A percentile compares a stretch with the other conserved stretches of the same genome.
Conservation (phyloP, 495 filamentous ascomycete species). For the Aspergillus indologenus region DNA sequence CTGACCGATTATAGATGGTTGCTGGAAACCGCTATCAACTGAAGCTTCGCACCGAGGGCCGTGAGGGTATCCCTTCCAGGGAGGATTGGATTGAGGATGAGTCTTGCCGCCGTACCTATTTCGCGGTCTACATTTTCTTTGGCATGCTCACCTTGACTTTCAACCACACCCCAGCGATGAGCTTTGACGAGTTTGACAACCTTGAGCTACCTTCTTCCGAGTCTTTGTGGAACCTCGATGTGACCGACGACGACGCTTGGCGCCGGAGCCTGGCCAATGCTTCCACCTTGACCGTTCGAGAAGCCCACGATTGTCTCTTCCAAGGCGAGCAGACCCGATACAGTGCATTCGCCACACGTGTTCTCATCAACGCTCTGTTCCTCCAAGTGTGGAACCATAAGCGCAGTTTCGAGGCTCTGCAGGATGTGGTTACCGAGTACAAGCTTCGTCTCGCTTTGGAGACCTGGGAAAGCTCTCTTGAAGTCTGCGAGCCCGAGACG, state of each 20-base stretch:
- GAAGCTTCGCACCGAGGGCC: constrained; percentile 84
- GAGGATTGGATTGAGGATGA: constrained; percentile 97
- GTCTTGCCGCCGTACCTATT: constrained; percentile 94
- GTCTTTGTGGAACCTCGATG: constrained; percentile 87
- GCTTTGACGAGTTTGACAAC: constrained; percentile 95
- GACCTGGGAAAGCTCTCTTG: constrained; percentile 95
- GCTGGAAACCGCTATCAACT: constrained; percentile 95
- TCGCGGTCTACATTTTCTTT: constrained; percentile 99
- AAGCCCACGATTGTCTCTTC: constrained; percentile 92
- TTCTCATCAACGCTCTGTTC: constrained; percentile 99
- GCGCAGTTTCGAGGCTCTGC: constrained; percentile 90
- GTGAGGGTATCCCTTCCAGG: constrained; percentile 72
- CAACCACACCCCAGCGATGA: constrained; percentile 96
- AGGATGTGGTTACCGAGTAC: constrained; percentile 97
- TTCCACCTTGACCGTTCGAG: constrained; percentile 77
- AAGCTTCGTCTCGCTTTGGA: constrained; percentile 93
- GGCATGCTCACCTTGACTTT: constrained; percentile 92
- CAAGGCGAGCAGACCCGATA: constrained; percentile 88
- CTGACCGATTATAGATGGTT: constrained; percentile 61
- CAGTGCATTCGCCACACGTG: constrained; percentile 94
- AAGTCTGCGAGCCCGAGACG: constrained; percentile 88
- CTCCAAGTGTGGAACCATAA: constrained; percentile 99
- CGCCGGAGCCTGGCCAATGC: constrained; percentile 68
- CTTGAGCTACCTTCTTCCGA: constrained; percentile 91
- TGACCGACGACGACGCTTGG: constrained; percentile 78